Percentiles rank a stretch among this genome's conserved stretches.
Evolutionary conservation across 345 rosid species (phyloP).

Genomic region (Eucalyptus sp.): DNA sequence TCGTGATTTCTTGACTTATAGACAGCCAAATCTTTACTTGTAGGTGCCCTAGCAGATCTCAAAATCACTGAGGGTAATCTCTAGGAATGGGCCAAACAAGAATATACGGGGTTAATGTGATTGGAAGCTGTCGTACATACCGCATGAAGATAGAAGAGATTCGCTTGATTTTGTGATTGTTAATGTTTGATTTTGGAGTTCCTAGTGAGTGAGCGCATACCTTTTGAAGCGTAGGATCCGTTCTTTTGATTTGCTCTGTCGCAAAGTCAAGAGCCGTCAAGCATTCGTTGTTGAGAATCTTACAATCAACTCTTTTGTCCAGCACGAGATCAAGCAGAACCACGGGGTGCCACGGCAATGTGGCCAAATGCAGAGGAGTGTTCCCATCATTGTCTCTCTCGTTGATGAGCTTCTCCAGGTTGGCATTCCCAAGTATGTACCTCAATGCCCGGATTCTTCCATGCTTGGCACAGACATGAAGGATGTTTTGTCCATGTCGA

Average conservation of each 20-base stretch:
- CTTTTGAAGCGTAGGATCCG: too few relatives aligned
- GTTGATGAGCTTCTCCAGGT: not conserved
- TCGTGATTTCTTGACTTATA: too few relatives aligned
- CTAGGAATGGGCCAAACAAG: too few relatives aligned
- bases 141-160: too few relatives aligned
- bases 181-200: too few relatives aligned
- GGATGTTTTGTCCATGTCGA: not conserved
- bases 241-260: not conserved
- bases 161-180: too few relatives aligned
- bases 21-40: too few relatives aligned
- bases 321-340: not conserved
- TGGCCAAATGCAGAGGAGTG: not conserved
- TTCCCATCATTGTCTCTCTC: not conserved
- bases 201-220: too few relatives aligned
- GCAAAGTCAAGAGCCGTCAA: not conserved
- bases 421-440: not conserved
- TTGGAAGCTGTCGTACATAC: too few relatives aligned
- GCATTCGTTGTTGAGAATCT: not conserved
- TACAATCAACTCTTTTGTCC: not conserved
- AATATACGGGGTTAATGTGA: too few relatives aligned
- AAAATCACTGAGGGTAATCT: too few relatives aligned
- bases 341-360: not conserved
- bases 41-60: too few relatives aligned
- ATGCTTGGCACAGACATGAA: not conserved
- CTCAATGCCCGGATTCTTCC: not conserved